phyloP scores from a whole-genome alignment of 257 asterid species.

The Lycium ferocissimum region DNA sequence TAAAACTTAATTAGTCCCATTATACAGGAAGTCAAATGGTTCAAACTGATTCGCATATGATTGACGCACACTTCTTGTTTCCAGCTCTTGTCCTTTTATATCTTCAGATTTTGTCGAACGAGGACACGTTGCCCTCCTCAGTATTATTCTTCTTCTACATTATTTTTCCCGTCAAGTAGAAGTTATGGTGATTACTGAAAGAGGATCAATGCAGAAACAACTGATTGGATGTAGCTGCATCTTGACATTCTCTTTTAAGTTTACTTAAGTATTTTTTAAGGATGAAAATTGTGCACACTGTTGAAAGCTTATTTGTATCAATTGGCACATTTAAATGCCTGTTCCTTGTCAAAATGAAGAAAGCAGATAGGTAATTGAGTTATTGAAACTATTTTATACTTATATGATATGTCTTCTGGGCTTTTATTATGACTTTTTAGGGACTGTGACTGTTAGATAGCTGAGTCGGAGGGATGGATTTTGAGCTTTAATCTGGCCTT shows the following conservation, averaged over 20 bases:
- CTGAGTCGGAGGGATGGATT: slow-evolving; percentile 9
- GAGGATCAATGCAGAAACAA: background rate
- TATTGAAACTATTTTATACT: background rate
- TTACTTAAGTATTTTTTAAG: background rate
- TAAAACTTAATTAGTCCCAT: background rate
- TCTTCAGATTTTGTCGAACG: background rate
- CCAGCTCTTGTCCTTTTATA: background rate
- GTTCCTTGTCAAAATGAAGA: slow-evolving; percentile 15
- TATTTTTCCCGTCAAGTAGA: background rate
- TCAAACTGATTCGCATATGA: background rate
- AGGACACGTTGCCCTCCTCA: background rate
- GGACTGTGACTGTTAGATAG: background rate
- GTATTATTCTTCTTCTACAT: background rate
- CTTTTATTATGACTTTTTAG: background rate
- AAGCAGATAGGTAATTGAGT: slow-evolving; percentile 17
- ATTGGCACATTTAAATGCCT: background rate
- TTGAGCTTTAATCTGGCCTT: slow-evolving; percentile 16
- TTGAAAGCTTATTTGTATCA: slow-evolving; percentile 9
- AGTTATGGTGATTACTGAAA: background rate
- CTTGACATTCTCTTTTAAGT: background rate
- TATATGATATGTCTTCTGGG: background rate
- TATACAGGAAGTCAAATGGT: background rate
- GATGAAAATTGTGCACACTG: background rate
- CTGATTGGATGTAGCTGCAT: slow-evolving; percentile 9
- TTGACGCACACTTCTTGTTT: background rate